These are phyloP conservation scores for Tetracladium setigerum DNA, from an alignment of 495 filamentous ascomycete species.

Conservation along the genomic window DNA sequence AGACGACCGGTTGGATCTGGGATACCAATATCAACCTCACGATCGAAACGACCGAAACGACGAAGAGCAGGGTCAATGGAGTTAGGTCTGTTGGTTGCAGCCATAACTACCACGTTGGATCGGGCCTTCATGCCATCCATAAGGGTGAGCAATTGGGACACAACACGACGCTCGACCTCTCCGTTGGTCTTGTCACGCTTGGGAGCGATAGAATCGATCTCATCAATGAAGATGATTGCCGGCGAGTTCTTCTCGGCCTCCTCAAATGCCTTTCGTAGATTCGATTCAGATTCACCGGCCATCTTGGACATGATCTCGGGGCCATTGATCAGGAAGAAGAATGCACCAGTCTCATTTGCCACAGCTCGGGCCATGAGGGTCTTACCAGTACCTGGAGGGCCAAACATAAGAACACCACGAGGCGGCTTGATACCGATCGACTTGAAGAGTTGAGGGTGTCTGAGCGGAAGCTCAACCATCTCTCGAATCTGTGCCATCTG, in stretches of 20 bases:
- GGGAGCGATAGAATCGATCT: conserved; percentile 96
- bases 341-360: conserved; percentile 96
- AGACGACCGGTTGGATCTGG: conserved; percentile 97
- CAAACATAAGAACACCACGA: conserved; percentile 95
- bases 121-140: conserved; percentile 99
- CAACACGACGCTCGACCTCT: conserved; percentile 96
- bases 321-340: conserved; percentile 99
- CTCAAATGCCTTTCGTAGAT: conserved; percentile 94
- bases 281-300: conserved; percentile 98
- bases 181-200: conserved; percentile 99
- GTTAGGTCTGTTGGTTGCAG: conserved; percentile 94
- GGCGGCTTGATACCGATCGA: conserved; percentile 99
- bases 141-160: conserved; percentile 93
- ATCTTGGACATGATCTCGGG: conserved; percentile 99
- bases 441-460: conserved; percentile 98
- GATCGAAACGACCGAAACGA: conserved; percentile 92
- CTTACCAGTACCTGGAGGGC: conserved; percentile 97
- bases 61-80: conserved; percentile 96
- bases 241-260: conserved; percentile 99
- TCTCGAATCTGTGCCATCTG: conserved; percentile 99
- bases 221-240: conserved; percentile 99
- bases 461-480: conserved; percentile 91
- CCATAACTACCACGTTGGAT: conserved; percentile 98
- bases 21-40: conserved; percentile 96
- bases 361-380: conserved; percentile 98